Base-by-base conservation (phyloP, 1,284 basidiomycete genomes). In the Pholiota adiposa region DNA sequence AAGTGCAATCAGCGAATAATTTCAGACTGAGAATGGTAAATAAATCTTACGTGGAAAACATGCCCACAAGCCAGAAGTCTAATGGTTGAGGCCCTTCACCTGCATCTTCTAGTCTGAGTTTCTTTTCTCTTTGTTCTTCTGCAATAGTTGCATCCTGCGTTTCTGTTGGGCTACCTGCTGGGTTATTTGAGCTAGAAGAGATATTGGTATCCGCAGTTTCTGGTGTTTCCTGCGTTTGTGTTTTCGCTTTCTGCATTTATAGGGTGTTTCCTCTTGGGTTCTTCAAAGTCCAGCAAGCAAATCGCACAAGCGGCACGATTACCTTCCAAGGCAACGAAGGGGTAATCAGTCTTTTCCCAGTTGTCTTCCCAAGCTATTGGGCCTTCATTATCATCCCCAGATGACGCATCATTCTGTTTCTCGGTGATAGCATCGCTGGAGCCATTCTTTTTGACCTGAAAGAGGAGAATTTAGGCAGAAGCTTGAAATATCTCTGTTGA, bases 221-320 rank as follows among this genome's bases (percentile, higher is more conserved):
- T 48, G 52, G 14, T 7, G 49, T 36, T 44, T 51, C 52, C 18
- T 63, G 50, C 23, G 38, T 8, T n/a, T 65, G 29, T 58, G 19
- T 29, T 65, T 57, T 34, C 54, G 56, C 61, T 31, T 23, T 69
- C 66, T 41, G 61, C 19, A 19, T 49, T 23, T 29, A 53, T 3
- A 9, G 58, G 70, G 33, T 56, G 63, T 59, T 72, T 73, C 51
- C 76, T 76, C 68, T 77, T 86, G 12, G 91, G 91, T 70, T 88
- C 88, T 66, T 89, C 89, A 63, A 92, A 93, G 70, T 93, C 92
- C 82, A 88, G 82, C 65, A 93, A 73, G 71, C 92, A 93, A 59
- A 93, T 90, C 29, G 90, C 89, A 72, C 91, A 93, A 12, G 87
- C 84, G 5, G 92, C 92, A 49, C 91, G 86, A 68, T 93, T 91